phyloP scores from a whole-genome alignment of 495 filamentous ascomycete species.

The Xylaria intraflava region DNA sequence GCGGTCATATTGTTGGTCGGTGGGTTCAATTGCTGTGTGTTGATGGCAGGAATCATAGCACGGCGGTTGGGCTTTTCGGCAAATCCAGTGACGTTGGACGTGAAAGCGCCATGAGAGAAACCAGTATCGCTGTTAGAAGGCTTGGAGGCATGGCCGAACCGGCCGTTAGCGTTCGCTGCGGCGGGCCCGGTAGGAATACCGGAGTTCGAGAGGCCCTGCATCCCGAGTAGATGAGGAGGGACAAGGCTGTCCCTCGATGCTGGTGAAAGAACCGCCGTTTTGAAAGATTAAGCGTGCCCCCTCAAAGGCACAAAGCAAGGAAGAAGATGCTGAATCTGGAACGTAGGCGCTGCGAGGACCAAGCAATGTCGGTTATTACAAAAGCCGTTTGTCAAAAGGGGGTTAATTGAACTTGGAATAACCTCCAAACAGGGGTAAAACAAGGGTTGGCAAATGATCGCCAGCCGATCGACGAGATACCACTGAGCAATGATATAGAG shows the following conservation, averaged over 20 bases:
- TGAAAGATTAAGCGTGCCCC: conserved; percentile 54
- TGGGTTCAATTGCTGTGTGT: conserved; percentile 57
- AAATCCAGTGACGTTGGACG: conserved; percentile 72
- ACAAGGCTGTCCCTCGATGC: conserved; percentile 65
- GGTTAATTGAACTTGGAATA: conserved; percentile 11
- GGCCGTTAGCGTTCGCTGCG: conserved; percentile 46
- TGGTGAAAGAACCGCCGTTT: conserved; percentile 64
- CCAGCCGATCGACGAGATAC: conserved; percentile 22
- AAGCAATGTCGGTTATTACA: conserved; percentile 25
- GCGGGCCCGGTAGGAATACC: conserved; percentile 46
- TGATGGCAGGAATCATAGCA: conserved; percentile 87
- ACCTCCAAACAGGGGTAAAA: conserved; percentile 22
- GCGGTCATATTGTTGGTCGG: conserved; percentile 37
- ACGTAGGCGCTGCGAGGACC: conserved; percentile 18
- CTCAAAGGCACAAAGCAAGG: conserved; percentile 41
- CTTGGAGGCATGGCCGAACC: conserved; percentile 62
- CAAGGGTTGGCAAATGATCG: conserved; percentile 24
- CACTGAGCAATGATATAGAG: conserved; percentile 21
- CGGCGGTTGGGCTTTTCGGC: conserved; percentile 74
- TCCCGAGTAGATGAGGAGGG: conserved; percentile 74
- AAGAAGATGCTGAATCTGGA: conserved; percentile 24
- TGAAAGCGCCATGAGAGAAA: conserved; percentile 86
- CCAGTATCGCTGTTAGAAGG: conserved; percentile 74
- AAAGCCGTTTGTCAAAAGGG: conserved; percentile 22
- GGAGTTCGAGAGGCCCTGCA: conserved; percentile 70